Evolutionary conservation across 2,329 filamentous ascomycete genomes (phyloP), one percentile per base, ranked within the genome.

Genomic region (Fusarium buharicum): DNA sequence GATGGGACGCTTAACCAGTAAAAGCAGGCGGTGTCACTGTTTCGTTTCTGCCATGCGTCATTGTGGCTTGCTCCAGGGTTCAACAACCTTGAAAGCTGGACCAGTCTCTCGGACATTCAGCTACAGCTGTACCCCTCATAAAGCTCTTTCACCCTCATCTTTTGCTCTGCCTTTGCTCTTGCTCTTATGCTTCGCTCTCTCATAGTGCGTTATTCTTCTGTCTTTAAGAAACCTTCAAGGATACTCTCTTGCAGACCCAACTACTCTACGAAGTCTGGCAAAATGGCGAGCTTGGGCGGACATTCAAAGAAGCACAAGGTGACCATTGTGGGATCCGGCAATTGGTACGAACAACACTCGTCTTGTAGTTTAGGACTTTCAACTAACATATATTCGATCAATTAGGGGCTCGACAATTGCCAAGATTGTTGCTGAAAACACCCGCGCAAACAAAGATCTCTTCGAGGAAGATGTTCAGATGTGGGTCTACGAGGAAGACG

Each of bases 401-500:
- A 18, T 28, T 13, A 95, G 91, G 93, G 95, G 95, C 70, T 97
- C 93, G 59, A 96, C 95, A 57, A 97, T 99, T 78, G 89, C 93
- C 75, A 99, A 99, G 80, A 96, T 99, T 62, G 86, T 97, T 48
- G 93, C 93, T 69, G 94, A 99, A 78, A 99, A 96, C 79, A 90
- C 92, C 33, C 86, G 85, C 61, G 87, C 84, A 64, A 83, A 97
- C 78, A 84, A 88, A 10, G 85, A 92, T 27, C 74, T 97, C 39
- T 99, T 98, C 74, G 91, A 98, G 73, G 82, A 89, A 75, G 83
- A 92, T 61, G 93, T 99, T 48, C 92, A 96, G 78, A 98, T 99
- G 95, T 99, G 95, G 95, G 96, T 99, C 72, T 97, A 88, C 74
- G 95, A 99, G 78, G 95, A 99, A 77, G 86, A 96, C 20, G 88